Evolutionary conservation across 495 filamentous ascomycete species (phyloP), one percentile per base, ranked within the genome.

Genomic region (Penicillium ucsense): DNA sequence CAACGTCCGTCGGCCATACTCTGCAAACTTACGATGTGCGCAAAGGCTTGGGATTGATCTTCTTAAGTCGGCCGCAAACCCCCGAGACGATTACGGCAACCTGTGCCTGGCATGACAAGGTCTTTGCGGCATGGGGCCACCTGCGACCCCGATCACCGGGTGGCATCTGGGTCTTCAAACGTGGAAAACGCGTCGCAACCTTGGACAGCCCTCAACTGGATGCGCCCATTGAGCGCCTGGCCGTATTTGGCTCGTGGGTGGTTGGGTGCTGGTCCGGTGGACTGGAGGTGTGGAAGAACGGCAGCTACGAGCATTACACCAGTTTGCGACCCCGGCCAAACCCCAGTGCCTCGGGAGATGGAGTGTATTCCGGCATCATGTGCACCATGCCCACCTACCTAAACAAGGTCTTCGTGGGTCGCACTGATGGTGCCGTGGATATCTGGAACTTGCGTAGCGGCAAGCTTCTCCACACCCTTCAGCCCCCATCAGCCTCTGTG

Each of bases 371-470:
- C 0, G 84, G 85, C 6, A 74, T 80, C 32, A 74, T 94, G 40
- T 81, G 75, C 59, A 90, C 77, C 57, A 85, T 95, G 84, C 88
- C 89, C 9, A 95, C 91, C 1, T 97, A 85, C 64, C 67, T 97
- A 28, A 99, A 97, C 72, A 99, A 99, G 66, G 74, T 99, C 31
- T 86, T 97, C 46, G 83, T 85, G 33, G 92, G 88, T 4, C 80
- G 87, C 49, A 74, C 72, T 48, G 88, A 96, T 60, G 92, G 94
- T n/a, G 80, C 77, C 61, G 79, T 96, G 12, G 91, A 97, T 59
- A 90, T 99, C 45, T 97, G 94, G 94, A 99, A 99, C 60, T 66
- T 97, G 45, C 89, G 83, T 60, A 91, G 85, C 12, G 88, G 87
- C 11, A 94, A 89, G 59, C 73, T 94, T 30, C 74, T 99, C 29